phyloP scores from a whole-genome alignment of 148 eudicot genomes.

The Beta vulgaris region DNA sequence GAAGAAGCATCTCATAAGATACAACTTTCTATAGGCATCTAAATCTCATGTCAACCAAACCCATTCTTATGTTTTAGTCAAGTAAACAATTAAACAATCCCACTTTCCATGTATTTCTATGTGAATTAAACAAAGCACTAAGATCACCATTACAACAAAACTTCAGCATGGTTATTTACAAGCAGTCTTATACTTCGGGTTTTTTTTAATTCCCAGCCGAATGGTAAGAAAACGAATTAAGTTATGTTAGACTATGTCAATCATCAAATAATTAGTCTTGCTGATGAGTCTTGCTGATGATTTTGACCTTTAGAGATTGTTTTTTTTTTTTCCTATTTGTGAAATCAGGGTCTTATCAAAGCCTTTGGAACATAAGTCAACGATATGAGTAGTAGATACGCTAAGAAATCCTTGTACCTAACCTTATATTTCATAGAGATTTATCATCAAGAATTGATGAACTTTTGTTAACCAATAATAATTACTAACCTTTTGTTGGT shows the following conservation, averaged over 20 bases:
- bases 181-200: background rate
- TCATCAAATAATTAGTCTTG: background rate
- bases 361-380: background rate
- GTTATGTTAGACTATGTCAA: background rate
- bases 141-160: no score
- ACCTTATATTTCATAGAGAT: background rate
- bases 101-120: no score
- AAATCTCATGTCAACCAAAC: no score
- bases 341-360: background rate
- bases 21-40: no score
- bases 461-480: background rate
- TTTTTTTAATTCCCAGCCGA: background rate
- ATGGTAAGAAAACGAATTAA: background rate
- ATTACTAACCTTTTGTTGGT: background rate
- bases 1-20: no score
- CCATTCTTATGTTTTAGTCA: no score
- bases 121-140: no score
- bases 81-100: no score
- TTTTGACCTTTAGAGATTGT: background rate
- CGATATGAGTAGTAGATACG: conserved; percentile 5
- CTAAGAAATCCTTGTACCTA: conserved; percentile 5
- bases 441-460: background rate
- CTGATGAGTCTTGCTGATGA: conserved; percentile 3
- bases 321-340: background rate
- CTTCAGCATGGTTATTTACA: no score